Percentiles rank a stretch among this genome's conserved stretches.
phyloP scores from a whole-genome alignment of 2,329 filamentous ascomycete genomes.

The Colletotrichum noveboracense region DNA sequence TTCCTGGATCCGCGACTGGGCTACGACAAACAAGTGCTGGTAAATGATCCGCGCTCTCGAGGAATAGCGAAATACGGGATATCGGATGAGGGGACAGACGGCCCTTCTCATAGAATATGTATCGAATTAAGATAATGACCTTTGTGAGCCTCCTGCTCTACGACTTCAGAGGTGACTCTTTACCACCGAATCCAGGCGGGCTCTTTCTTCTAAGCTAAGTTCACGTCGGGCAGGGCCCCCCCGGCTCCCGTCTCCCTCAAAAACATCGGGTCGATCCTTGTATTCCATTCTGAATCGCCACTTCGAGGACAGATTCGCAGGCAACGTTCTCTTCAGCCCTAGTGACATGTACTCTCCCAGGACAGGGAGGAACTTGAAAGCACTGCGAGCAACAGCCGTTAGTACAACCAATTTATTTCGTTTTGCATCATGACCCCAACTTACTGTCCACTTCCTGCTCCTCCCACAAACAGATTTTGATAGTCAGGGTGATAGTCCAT shows the following conservation, averaged over 20 bases:
- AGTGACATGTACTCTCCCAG: conserved; percentile 27
- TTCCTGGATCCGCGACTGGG: background rate
- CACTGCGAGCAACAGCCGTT: conserved; percentile 2
- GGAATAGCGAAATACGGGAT: background rate
- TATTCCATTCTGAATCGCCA: conserved; percentile 28
- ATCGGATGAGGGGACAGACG: background rate
- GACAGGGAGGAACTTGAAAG: conserved; percentile 31
- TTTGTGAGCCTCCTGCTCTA: background rate
- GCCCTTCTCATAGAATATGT: background rate
- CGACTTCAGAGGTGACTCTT: background rate
- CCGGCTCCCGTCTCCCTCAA: conserved; percentile 33
- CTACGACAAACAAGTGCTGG: background rate
- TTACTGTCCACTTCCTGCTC: conserved; percentile 48
- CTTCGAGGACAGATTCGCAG: conserved; percentile 26
- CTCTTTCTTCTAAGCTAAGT: background rate
- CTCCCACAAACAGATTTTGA: conserved; percentile 50
- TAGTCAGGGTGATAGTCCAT: conserved; percentile 59
- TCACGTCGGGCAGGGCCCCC: conserved; percentile 26
- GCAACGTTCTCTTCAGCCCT: conserved; percentile 33
- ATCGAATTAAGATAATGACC: background rate
- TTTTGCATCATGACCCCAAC: background rate
- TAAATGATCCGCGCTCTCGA: background rate
- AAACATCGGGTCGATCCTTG: conserved; percentile 4
- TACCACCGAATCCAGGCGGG: background rate
- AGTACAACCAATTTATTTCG: background rate